These are phyloP conservation scores for Trichoderma koningii DNA, from an alignment of 2,329 filamentous ascomycete genomes.

Conservation along the genomic window DNA sequence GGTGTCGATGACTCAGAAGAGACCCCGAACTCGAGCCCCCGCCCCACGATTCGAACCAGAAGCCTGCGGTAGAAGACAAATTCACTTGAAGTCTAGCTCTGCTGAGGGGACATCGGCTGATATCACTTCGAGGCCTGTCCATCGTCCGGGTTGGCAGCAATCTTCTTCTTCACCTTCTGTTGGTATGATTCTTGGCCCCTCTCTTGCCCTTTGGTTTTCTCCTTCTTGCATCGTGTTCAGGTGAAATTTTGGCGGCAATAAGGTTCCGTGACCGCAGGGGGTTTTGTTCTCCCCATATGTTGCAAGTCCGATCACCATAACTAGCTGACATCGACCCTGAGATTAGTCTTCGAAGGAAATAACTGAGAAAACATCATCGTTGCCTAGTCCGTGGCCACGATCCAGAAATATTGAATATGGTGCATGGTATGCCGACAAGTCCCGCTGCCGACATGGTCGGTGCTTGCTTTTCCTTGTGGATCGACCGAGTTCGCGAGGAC, in stretches of 20 bases:
- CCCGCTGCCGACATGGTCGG: slow-evolving; percentile 32
- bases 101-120: background rate
- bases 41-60: background rate
- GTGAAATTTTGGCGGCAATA: background rate
- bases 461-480: background rate
- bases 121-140: background rate
- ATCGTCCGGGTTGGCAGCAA: background rate
- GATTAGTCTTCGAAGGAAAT: too few species aligned
- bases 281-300: background rate
- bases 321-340: background rate
- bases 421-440: slow-evolving; percentile 32
- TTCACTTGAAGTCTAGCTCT: background rate
- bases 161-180: background rate
- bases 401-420: slow-evolving; percentile 33
- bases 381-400: slow-evolving; percentile 38
- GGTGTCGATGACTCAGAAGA: background rate
- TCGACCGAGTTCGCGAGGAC: background rate
- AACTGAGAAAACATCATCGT: slow-evolving; percentile 30
- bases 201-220: background rate
- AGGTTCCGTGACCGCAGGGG: background rate
- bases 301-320: background rate
- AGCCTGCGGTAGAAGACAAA: background rate
- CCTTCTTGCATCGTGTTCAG: too few species aligned
- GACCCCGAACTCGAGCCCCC: background rate
- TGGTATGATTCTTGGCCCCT: background rate